These are phyloP conservation scores for Aspergillus heteromorphus DNA, from an alignment of 495 filamentous ascomycete genomes.

Conservation along the genomic window DNA sequence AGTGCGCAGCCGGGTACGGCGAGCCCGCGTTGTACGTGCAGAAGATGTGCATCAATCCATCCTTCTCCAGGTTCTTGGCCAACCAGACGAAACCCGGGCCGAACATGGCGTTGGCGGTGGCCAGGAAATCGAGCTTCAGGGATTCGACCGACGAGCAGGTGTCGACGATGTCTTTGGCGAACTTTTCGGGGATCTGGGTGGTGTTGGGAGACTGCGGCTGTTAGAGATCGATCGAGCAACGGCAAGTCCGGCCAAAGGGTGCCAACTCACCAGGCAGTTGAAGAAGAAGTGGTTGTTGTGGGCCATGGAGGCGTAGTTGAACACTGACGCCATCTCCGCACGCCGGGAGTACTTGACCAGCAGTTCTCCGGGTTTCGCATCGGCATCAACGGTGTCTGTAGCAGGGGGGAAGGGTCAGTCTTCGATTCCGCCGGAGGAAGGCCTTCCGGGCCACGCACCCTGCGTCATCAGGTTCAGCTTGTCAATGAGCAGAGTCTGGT, in stretches of 20 bases:
- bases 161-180: slow-evolving; percentile 45
- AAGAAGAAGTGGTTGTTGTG: slow-evolving; percentile 99
- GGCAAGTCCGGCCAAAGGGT: not conserved
- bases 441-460: slow-evolving; percentile 48
- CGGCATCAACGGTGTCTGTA: slow-evolving; percentile 51
- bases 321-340: slow-evolving; percentile 66
- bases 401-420: not conserved
- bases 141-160: slow-evolving; percentile 79
- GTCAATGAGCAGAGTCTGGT: slow-evolving; percentile 65
- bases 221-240: not conserved
- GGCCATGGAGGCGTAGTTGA: slow-evolving; percentile 95
- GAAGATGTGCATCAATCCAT: slow-evolving; percentile 64
- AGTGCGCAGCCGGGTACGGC: slow-evolving; percentile 79
- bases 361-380: slow-evolving; percentile 57
- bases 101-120: slow-evolving; percentile 87
- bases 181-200: slow-evolving; percentile 47
- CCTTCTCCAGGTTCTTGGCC: slow-evolving; percentile 49
- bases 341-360: slow-evolving; percentile 72
- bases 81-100: slow-evolving; percentile 98
- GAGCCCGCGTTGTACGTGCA: slow-evolving; percentile 88
- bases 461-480: slow-evolving; percentile 69
- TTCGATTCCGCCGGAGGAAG: not conserved
- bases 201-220: slow-evolving; percentile 37
- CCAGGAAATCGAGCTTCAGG: slow-evolving; percentile 69
- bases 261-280: slow-evolving; percentile 51